phyloP scores from a whole-genome alignment of 768 basidiomycete genomes.

The Psilocybe azurescens region DNA sequence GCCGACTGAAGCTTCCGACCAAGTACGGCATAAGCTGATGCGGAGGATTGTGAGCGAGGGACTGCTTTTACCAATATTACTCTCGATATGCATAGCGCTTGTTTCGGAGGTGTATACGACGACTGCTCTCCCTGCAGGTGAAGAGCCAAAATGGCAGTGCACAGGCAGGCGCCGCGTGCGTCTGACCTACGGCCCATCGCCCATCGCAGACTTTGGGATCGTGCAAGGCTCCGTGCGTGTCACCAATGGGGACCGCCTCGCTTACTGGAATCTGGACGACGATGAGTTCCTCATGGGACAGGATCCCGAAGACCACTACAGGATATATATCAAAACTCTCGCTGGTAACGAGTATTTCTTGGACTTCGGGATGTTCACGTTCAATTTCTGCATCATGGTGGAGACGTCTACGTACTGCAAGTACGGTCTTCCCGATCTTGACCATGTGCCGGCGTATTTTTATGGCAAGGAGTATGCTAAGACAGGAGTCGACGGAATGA shows the following conservation, averaged over 20 bases:
- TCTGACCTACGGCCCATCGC: constrained; percentile 24
- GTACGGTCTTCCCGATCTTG: not conserved
- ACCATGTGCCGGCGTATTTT: constrained; percentile 14
- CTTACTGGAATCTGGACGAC: constrained; percentile 34
- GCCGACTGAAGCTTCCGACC: constrained; percentile 31
- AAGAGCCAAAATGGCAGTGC: not conserved
- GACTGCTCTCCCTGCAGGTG: not conserved
- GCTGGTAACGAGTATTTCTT: constrained; percentile 45
- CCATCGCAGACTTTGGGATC: constrained; percentile 53
- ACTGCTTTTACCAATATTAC: constrained; percentile 35
- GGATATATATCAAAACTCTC: constrained; percentile 53
- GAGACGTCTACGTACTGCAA: not conserved
- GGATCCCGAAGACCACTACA: constrained; percentile 51
- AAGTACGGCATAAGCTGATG: constrained; percentile 33
- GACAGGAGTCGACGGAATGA: not conserved
- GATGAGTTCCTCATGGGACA: constrained; percentile 36
- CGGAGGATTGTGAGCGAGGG: constrained; percentile 39
- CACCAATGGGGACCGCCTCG: constrained; percentile 38
- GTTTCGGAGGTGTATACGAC: constrained; percentile 36
- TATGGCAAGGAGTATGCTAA: constrained; percentile 14
- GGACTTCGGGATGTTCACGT: constrained; percentile 47
- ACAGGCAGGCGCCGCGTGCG: not conserved
- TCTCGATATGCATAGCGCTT: constrained; percentile 37
- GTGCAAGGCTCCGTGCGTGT: constrained; percentile 39
- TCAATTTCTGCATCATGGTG: constrained; percentile 37